These are phyloP conservation scores for Colletotrichum sp. DNA, from an alignment of 2,329 filamentous ascomycete species.

Conservation along the genomic window DNA sequence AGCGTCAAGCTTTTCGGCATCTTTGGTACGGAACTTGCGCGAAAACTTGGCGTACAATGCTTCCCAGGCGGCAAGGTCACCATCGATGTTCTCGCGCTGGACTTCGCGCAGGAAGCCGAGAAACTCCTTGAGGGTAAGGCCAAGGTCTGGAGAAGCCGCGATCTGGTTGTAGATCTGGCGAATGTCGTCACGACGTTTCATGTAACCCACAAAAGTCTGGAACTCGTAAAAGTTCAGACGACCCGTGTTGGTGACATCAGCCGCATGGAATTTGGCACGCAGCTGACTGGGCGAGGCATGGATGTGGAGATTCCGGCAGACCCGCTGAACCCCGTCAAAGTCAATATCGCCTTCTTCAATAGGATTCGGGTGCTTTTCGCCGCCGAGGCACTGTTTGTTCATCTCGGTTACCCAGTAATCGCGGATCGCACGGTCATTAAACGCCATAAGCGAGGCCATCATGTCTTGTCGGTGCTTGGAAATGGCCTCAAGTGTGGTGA, in stretches of 20 bases:
- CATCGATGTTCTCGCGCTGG: slow-evolving; percentile 78
- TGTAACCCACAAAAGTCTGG: slow-evolving; percentile 78
- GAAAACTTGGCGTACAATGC: slow-evolving; percentile 74
- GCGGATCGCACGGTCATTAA: slow-evolving; percentile 80
- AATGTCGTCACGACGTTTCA: slow-evolving; percentile 87
- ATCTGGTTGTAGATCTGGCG: slow-evolving; percentile 72
- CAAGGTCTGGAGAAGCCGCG: slow-evolving; percentile 62
- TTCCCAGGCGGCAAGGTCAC: slow-evolving; percentile 71
- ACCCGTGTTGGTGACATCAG: slow-evolving; percentile 68
- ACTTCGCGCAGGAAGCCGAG: slow-evolving; percentile 73
- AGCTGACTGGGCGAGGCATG: slow-evolving; percentile 82
- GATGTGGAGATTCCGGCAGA: slow-evolving; percentile 91
- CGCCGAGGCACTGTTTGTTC: slow-evolving; percentile 63
- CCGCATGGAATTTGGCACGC: slow-evolving; percentile 74
- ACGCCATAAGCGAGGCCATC: slow-evolving; percentile 88
- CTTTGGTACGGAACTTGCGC: slow-evolving; percentile 59
- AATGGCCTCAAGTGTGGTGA: slow-evolving; percentile 80
- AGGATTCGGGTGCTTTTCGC: slow-evolving; percentile 48
- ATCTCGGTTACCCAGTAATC: slow-evolving; percentile 89
- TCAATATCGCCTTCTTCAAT: slow-evolving; percentile 75
- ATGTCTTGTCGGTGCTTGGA: slow-evolving; percentile 86
- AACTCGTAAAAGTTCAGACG: slow-evolving; percentile 82
- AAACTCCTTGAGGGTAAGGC: slow-evolving; percentile 77
- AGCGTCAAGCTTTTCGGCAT: slow-evolving; percentile 46
- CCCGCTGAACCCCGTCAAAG: slow-evolving; percentile 76